A percentile compares a stretch with the other conserved stretches of the same genome.
Evolutionary conservation across 1,284 basidiomycete genomes (phyloP).

Genomic region (Fistulina hepatica): DNA sequence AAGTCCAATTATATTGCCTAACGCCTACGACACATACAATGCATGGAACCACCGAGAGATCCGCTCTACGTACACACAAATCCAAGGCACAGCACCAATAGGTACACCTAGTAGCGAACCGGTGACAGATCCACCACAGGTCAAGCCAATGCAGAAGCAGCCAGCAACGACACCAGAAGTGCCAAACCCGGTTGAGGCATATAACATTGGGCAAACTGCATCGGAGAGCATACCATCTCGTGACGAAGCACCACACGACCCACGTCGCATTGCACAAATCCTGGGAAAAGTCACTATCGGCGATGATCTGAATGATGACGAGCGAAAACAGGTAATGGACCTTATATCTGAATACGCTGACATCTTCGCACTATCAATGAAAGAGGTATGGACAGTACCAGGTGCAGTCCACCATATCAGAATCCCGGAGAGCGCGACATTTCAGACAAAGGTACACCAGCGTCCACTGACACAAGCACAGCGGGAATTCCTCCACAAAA

Average conservation of each 20-base stretch:
- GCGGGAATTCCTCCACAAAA: conserved; percentile 18
- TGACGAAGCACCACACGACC: conserved; percentile 6
- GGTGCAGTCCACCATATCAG: conserved; percentile 17
- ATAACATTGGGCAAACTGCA: neutral
- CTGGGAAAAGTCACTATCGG: conserved; percentile 12
- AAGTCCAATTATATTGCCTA: too few relatives aligned
- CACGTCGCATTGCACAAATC: conserved; percentile 1
- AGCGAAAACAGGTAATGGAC: conserved; percentile 5
- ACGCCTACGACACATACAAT: too few relatives aligned
- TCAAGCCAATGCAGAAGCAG: neutral
- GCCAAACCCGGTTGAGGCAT: neutral
- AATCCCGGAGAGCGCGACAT: conserved; percentile 14
- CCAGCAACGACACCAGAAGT: neutral
- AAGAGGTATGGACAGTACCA: conserved; percentile 17
- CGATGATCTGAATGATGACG: conserved; percentile 4
- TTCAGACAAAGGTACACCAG: conserved; percentile 19
- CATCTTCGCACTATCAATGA: conserved; percentile 21
- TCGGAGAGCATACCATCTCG: conserved; percentile 5
- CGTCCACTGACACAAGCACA: conserved; percentile 21
- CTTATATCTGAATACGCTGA: conserved; percentile 18
- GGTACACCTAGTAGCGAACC: conserved; percentile 5
- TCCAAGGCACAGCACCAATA: neutral
- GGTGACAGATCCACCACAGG: neutral
- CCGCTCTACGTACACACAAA: neutral
- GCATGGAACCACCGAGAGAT: neutral